These are phyloP conservation scores for Tylopilus cervinicoccineus DNA, from an alignment of 768 basidiomycete species.

Conservation along the genomic window DNA sequence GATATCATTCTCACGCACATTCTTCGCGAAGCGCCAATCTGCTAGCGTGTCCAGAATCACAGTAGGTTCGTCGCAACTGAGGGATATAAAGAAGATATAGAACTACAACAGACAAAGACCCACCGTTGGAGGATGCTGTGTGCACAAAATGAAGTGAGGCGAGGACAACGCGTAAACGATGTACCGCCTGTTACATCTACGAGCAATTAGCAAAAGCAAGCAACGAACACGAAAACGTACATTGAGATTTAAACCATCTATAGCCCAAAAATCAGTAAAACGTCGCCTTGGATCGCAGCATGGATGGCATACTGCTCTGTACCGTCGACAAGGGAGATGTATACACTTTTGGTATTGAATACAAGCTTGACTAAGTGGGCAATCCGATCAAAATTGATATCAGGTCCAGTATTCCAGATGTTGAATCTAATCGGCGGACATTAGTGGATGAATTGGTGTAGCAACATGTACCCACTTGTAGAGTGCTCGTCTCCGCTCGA, in stretches of 20 bases:
- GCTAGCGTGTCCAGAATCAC: slow-evolving; percentile 72
- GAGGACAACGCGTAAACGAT: slow-evolving; percentile 39
- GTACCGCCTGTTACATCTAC: slow-evolving; percentile 40
- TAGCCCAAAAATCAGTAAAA: slow-evolving; percentile 6
- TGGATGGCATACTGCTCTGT: slow-evolving; percentile 64
- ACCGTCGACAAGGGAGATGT: slow-evolving; percentile 80
- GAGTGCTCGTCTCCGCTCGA: slow-evolving; percentile 75
- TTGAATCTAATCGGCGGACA: slow-evolving; percentile 61
- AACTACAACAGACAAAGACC: background rate
- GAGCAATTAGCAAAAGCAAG: background rate
- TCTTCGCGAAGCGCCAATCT: slow-evolving; percentile 88
- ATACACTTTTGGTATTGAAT: slow-evolving; percentile 83
- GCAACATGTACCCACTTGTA: slow-evolving; percentile 58
- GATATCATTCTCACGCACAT: slow-evolving; percentile 45
- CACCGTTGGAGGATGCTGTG: slow-evolving; percentile 82
- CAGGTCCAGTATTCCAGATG: slow-evolving; percentile 81
- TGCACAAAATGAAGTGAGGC: slow-evolving; percentile 73
- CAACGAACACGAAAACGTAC: slow-evolving; percentile 39
- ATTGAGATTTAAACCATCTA: slow-evolving; percentile 90
- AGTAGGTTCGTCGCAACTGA: slow-evolving; percentile 81
- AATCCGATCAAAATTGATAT: slow-evolving; percentile 91
- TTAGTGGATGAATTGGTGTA: background rate
- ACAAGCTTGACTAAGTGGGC: slow-evolving; percentile 91
- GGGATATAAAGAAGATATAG: slow-evolving; percentile 2
- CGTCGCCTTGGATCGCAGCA: slow-evolving; percentile 1